Conservation (phyloP, 805 yeast genomes). For the Kazachstania taianensis region DNA sequence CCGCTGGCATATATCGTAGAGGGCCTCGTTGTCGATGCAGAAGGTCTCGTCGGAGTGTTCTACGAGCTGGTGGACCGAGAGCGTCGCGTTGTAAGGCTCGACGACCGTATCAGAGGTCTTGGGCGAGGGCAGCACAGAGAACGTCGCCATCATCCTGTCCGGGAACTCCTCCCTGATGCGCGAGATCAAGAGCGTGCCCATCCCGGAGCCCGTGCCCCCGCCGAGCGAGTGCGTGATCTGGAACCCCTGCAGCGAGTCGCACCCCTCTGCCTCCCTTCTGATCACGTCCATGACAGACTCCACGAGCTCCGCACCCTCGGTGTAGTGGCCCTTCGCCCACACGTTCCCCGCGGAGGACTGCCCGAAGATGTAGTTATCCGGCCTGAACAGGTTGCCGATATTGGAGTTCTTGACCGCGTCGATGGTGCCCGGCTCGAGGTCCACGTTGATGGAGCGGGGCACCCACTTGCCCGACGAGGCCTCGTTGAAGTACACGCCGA, state of each 20-base stretch:
- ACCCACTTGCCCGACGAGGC: conserved; percentile 83
- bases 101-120: conserved; percentile 88
- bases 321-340: conserved; percentile 96
- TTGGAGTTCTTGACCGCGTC: conserved; percentile 71
- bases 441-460: conserved; percentile 87
- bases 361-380: conserved; percentile 83
- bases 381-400: conserved; percentile 83
- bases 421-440: conserved; percentile 89
- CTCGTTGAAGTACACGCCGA: conserved; percentile 81
- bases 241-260: conserved; percentile 91
- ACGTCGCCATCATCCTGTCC: conserved; percentile 93
- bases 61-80: conserved; percentile 83
- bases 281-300: conserved; percentile 83
- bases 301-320: conserved; percentile 91
- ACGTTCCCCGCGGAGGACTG: conserved; percentile 92
- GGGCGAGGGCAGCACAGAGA: conserved; percentile 87
- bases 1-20: conserved; percentile 79
- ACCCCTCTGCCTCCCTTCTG: conserved; percentile 87
- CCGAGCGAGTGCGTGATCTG: conserved; percentile 77
- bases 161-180: conserved; percentile 87
- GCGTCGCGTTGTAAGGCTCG: conserved; percentile 89
- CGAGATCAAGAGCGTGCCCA: conserved; percentile 82
- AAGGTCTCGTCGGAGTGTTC: conserved; percentile 89
- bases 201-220: conserved; percentile 95
- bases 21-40: conserved; percentile 91